Evolutionary conservation across 2,329 filamentous ascomycete species (phyloP).

Genomic region (Ophiostoma australiae): DNA sequence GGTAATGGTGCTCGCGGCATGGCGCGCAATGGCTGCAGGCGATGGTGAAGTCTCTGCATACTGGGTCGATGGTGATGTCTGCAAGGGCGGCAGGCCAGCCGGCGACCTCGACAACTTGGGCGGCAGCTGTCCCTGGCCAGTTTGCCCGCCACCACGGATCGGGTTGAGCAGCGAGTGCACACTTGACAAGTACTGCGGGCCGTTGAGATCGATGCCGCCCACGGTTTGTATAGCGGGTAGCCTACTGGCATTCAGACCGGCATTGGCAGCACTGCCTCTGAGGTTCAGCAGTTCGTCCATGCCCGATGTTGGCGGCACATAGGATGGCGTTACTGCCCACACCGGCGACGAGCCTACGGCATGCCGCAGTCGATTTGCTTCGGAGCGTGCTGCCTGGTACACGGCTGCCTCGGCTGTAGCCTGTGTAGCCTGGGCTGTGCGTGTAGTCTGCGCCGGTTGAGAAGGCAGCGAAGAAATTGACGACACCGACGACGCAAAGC

Average conservation of each 20-base stretch:
- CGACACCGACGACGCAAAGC: not conserved
- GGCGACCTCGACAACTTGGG: slow-evolving; percentile 6
- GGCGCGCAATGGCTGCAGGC: slow-evolving; percentile 14
- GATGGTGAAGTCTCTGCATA: not conserved
- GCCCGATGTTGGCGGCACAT: slow-evolving; percentile 19
- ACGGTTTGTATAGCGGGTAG: not conserved
- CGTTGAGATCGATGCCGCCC: not conserved
- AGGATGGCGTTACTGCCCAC: slow-evolving; percentile 20
- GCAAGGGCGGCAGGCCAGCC: not conserved
- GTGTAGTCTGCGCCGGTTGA: not conserved
- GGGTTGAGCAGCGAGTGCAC: slow-evolving; percentile 24
- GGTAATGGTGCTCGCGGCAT: slow-evolving; percentile 18
- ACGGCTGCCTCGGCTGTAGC: slow-evolving; percentile 6
- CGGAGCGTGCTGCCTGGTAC: slow-evolving; percentile 18
- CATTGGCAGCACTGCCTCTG: not conserved
- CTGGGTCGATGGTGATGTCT: not conserved
- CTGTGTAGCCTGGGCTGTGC: not conserved
- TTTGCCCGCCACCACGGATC: slow-evolving; percentile 1
- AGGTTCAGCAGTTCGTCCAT: slow-evolving; percentile 20
- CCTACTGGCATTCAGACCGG: not conserved
- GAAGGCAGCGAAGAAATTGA: not conserved
- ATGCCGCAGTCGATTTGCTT: slow-evolving; percentile 23
- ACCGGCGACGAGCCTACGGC: slow-evolving; percentile 15
- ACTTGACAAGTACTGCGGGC: slow-evolving; percentile 17
- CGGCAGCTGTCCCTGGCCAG: not conserved